Evolutionary conservation across 306 rosid species (phyloP).

Genomic region (Cucurbita ficifolia): DNA sequence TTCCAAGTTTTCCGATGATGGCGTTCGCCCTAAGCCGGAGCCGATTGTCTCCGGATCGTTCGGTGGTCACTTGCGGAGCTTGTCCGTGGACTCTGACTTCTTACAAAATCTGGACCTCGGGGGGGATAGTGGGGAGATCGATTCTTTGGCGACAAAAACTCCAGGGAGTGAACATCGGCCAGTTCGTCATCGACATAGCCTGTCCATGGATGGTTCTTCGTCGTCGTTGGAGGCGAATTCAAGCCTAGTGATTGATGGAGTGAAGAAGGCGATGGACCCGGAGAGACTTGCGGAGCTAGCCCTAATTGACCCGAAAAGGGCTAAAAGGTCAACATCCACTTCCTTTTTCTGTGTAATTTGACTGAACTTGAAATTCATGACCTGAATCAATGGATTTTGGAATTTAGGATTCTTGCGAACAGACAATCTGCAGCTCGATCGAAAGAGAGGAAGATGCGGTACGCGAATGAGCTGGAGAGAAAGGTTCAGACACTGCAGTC

Average conservation of each 20-base stretch:
- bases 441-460: constrained; percentile 83
- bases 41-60: constrained; percentile 11
- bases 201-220: constrained; percentile 68
- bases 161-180: constrained; percentile 24
- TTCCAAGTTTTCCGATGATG: constrained; percentile 35
- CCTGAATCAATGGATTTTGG: constrained; percentile 3
- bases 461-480: constrained; percentile 78
- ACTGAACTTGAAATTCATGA: background rate
- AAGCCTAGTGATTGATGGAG: constrained; percentile 25
- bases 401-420: constrained; percentile 71
- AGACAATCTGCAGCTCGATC: constrained; percentile 97
- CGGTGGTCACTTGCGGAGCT: constrained; percentile 46
- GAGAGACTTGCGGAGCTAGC: constrained; percentile 88
- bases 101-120: constrained; percentile 44
- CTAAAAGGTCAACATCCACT: constrained; percentile 41
- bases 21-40: constrained; percentile 24
- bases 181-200: constrained; percentile 58
- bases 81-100: constrained; percentile 89
- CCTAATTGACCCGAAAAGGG: constrained; percentile 80
- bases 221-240: constrained; percentile 58
- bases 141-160: constrained; percentile 16
- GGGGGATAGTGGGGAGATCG: constrained; percentile 10
- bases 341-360: background rate
- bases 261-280: constrained; percentile 74
- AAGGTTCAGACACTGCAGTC: constrained; percentile 95